phyloP scores from a whole-genome alignment of 2,329 filamentous ascomycete genomes.

The Diaporthe amygdali region DNA sequence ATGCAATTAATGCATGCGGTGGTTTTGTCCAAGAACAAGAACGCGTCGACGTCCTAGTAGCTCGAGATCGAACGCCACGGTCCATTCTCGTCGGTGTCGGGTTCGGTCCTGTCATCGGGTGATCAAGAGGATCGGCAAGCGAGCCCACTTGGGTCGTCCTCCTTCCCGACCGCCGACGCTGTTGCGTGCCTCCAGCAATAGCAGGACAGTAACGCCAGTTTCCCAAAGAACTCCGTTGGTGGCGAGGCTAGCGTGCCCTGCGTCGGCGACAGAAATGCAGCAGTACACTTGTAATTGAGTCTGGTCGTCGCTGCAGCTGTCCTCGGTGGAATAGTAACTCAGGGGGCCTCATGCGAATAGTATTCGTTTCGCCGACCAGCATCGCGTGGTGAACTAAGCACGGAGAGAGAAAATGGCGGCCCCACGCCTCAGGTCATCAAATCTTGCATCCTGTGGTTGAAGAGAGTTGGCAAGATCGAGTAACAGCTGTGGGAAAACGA shows the following conservation, averaged over 20 bases:
- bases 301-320: not conserved
- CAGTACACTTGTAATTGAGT: slow-evolving; percentile 15
- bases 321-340: not conserved
- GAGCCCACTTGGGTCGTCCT: slow-evolving; percentile 9
- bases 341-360: not conserved
- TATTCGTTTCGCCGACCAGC: not conserved
- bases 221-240: slow-evolving; percentile 22
- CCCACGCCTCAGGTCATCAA: not conserved
- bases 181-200: slow-evolving; percentile 22
- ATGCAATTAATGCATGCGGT: slow-evolving; percentile 2
- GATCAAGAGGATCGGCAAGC: not conserved
- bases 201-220: slow-evolving; percentile 13
- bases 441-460: not conserved
- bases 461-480: not conserved
- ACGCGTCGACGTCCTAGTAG: slow-evolving; percentile 29
- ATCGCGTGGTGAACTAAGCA: not conserved
- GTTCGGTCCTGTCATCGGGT: slow-evolving; percentile 11
- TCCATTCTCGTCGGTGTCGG: not conserved
- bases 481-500: not conserved
- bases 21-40: slow-evolving; percentile 28
- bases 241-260: slow-evolving; percentile 23
- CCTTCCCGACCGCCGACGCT: slow-evolving; percentile 26
- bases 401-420: not conserved
- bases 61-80: not conserved
- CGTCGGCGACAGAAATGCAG: slow-evolving; percentile 25